phyloP scores from a whole-genome alignment of 2,329 filamentous ascomycete genomes.

The Ascochyta koolunga region DNA sequence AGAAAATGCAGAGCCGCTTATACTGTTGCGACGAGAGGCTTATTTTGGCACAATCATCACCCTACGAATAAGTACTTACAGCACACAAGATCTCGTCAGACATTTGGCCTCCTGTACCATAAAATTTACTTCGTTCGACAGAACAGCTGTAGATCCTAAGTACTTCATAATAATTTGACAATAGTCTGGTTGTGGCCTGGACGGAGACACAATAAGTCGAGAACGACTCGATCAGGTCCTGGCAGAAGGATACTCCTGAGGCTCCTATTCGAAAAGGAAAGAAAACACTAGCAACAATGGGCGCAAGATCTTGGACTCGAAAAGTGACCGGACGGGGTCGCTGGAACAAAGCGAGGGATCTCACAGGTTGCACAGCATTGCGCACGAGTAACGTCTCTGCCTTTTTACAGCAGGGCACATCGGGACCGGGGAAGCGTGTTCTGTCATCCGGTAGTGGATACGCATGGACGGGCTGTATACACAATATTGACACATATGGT shows the following conservation, averaged over 20 bases:
- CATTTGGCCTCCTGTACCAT: not conserved
- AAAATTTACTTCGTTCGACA: not conserved
- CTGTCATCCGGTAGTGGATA: conserved; percentile 2
- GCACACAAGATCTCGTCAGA: not conserved
- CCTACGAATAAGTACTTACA: not conserved
- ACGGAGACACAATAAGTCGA: not conserved
- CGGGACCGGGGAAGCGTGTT: conserved; percentile 1
- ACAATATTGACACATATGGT: conserved; percentile 2
- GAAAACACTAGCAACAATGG: not conserved
- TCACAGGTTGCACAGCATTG: not conserved
- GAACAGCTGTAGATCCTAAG: not conserved
- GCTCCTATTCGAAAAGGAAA: not conserved
- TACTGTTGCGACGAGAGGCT: not conserved
- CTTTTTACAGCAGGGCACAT: not conserved
- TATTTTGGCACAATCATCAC: not conserved
- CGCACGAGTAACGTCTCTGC: conserved; percentile 7
- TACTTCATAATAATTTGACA: not conserved
- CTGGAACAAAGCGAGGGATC: not conserved
- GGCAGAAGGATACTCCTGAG: not conserved
- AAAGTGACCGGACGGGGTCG: not conserved
- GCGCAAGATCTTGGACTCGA: conserved; percentile 1
- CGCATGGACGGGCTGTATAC: conserved; percentile 4
- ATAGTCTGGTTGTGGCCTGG: not conserved
- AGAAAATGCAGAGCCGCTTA: not conserved
- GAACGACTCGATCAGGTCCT: not conserved